Conservation (phyloP, 345 rosid genomes). For the Rhodamnia argentea region DNA sequence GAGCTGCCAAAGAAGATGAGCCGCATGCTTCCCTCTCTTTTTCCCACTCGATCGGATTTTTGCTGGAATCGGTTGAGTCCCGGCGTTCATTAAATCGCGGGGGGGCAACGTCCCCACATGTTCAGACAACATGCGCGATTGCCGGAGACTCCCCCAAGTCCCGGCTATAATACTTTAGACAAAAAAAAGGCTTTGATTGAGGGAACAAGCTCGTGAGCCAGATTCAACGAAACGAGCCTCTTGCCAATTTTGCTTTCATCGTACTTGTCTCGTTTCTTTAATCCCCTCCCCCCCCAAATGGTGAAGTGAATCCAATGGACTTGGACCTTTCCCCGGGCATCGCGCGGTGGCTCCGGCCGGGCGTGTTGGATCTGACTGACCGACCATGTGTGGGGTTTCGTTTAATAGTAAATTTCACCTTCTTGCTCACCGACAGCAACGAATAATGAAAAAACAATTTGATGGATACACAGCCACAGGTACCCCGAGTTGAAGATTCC, state of each 20-base stretch:
- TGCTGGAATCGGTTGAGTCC: neutral
- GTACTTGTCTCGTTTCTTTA: too few species aligned
- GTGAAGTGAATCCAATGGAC: neutral
- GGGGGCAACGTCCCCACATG: neutral
- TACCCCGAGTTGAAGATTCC: neutral
- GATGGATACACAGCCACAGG: neutral
- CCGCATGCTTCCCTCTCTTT: too few species aligned
- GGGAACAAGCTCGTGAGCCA: neutral
- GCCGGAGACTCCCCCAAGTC: neutral
- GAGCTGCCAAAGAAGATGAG: too few species aligned
- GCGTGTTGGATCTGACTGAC: neutral
- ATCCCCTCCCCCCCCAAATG: too few species aligned
- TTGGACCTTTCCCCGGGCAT: neutral
- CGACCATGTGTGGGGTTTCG: neutral
- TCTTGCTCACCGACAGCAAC: neutral
- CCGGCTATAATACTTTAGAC: too few species aligned
- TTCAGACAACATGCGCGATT: neutral
- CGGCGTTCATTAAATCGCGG: neutral
- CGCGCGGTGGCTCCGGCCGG: neutral
- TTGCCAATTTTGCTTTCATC: neutral
- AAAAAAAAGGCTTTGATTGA: neutral
- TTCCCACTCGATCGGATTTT: neutral
- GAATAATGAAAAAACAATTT: neutral
- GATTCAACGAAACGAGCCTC: neutral
- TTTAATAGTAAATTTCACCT: neutral